Evolutionary conservation across 371 early-diverging fungal genomes (phyloP), one percentile per base, ranked within the genome.

Genomic region (Umbelopsis sp.): DNA sequence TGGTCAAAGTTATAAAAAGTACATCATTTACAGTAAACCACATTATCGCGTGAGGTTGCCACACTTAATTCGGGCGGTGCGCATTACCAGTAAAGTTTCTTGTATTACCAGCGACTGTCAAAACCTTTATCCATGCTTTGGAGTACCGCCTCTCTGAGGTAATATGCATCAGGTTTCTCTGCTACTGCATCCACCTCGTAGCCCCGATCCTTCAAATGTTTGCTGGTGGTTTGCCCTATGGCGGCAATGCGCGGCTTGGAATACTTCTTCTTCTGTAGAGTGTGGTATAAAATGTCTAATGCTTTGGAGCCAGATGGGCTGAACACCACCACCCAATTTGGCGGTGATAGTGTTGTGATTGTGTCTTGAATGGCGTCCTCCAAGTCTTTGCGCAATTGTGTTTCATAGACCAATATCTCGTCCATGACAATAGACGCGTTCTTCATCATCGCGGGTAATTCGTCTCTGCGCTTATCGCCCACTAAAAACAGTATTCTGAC

Each of bases 191-290:
- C 35, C 29, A 57, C 57, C 32, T 18, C 16, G 57, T 57, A 57
- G 3, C 57, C 57, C n/a, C 57, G 57, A 32, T 57, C 57, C 57
- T 57, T 57, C 37, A 57, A 57, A 57, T 57, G 57, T 18, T 57
- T 32, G 16, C 35, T 57, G 6, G 57, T 57, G 6, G 57, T 57
- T 29, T 57, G 29, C 5, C 57, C 57, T 25, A 57, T 57, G 7
- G 57, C 57, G 14, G 57, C 57, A 18, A 57, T 29, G 12, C 57
- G 57, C 12, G 57, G 57, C n/a, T 41, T 41, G 2, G 41, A 12
- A 41, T 41, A 41, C 1, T 7, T 7, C 7, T 41, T 18, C 22
- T 35, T 57, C 35, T 35, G 57, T 57, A 57, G 35, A 57, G 10
- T 16, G 18, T 24, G 57, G 18, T 35, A 57, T 29, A 14, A 29